phyloP scores from a whole-genome alignment of 148 eudicot genomes.

The Diospyros lotus region DNA sequence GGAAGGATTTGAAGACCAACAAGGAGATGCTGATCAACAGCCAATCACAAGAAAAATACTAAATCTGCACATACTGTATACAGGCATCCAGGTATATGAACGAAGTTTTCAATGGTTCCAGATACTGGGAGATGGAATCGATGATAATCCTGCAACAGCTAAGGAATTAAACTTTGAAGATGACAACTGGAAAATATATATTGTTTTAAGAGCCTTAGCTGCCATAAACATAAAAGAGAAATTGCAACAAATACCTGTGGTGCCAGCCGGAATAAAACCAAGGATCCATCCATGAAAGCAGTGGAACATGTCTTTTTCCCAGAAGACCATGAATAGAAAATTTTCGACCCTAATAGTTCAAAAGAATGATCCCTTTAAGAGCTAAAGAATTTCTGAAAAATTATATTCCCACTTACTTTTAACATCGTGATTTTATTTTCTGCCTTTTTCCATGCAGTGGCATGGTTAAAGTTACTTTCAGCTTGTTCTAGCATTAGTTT shows the following conservation, averaged over 20 bases:
- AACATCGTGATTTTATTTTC: not conserved
- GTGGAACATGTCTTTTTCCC: slow-evolving; percentile 49
- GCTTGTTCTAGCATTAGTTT: slow-evolving; percentile 4
- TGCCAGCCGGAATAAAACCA: slow-evolving; percentile 94
- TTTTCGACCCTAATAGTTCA: slow-evolving; percentile 56
- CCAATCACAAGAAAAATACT: slow-evolving; percentile 7
- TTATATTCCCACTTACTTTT: not conserved
- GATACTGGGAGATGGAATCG: slow-evolving; percentile 94
- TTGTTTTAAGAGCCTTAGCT: slow-evolving; percentile 13
- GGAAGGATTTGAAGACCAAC: not conserved
- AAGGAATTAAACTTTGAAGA: slow-evolving; percentile 9
- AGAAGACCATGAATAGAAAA: slow-evolving; percentile 89
- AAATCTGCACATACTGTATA: slow-evolving; percentile 59
- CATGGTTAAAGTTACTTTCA: not conserved
- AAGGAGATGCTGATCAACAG: not conserved
- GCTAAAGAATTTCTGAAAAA: not conserved
- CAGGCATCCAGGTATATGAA: slow-evolving; percentile 73
- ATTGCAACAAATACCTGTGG: slow-evolving; percentile 63
- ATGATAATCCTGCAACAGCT: slow-evolving; percentile 77
- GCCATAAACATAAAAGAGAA: not conserved
- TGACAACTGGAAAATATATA: not conserved
- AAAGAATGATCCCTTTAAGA: not conserved
- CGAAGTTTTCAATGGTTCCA: slow-evolving; percentile 70
- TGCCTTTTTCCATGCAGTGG: not conserved
- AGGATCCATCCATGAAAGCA: slow-evolving; percentile 68